Evolutionary conservation across 768 basidiomycete species (phyloP).

Genomic region (Dacryopinax primogenitus): DNA sequence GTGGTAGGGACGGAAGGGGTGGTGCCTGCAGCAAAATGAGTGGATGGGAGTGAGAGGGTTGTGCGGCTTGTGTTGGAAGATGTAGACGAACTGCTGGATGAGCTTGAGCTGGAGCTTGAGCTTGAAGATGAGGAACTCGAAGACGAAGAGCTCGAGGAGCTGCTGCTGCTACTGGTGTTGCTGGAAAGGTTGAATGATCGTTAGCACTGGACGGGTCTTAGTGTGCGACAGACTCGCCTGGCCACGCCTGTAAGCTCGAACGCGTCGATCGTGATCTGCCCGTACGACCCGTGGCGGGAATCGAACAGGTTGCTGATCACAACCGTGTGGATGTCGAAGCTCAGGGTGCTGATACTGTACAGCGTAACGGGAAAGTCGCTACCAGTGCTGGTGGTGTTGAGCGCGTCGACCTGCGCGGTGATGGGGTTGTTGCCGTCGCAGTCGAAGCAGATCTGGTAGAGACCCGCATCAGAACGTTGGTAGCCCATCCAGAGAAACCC

Average conservation of each 20-base stretch:
- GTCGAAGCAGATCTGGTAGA: conserved; percentile 2
- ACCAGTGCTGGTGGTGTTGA: neutral
- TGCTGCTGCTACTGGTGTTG: neutral
- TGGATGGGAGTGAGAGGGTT: neutral
- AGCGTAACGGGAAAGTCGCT: neutral
- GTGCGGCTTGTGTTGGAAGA: neutral
- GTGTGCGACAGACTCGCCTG: neutral
- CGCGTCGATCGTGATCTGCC: conserved; percentile 7
- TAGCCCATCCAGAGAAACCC: neutral
- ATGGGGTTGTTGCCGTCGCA: neutral
- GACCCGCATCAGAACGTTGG: neutral
- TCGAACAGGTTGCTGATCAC: neutral
- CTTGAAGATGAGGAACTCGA: neutral
- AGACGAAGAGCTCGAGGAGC: neutral
- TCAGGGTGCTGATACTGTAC: neutral
- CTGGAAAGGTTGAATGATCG: neutral
- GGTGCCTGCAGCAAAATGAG: no score
- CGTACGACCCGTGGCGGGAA: neutral
- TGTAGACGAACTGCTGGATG: neutral
- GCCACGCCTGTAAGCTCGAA: neutral
- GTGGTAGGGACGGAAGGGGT: neutral
- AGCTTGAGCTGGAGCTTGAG: neutral
- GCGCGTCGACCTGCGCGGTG: neutral
- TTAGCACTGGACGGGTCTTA: neutral
- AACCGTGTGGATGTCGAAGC: conserved; percentile 1